Conservation (phyloP, 1,139 yeast genomes). For the Nakaseomyces delphensis region DNA sequence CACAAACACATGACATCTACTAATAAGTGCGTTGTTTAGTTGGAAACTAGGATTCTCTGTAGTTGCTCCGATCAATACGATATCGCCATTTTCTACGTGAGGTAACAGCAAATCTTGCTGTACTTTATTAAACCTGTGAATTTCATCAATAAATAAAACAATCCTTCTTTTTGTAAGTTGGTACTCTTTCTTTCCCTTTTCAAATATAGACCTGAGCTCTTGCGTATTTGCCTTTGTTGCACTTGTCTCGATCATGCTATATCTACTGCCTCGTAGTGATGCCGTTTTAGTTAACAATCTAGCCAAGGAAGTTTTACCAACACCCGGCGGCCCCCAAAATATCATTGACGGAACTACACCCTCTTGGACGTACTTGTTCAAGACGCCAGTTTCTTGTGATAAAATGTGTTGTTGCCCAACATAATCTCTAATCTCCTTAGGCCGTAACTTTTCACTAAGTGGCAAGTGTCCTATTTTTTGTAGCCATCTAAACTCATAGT, state of each 20-base stretch:
- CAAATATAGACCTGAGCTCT: conserved; percentile 65
- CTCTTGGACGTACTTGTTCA: conserved; percentile 54
- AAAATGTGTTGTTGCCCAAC: conserved; percentile 74
- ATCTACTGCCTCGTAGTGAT: conserved; percentile 34
- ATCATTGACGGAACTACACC: conserved; percentile 74
- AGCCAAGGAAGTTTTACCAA: conserved; percentile 81
- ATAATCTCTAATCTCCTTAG: conserved; percentile 62
- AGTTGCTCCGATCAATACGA: conserved; percentile 82
- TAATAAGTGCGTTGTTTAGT: conserved; percentile 74
- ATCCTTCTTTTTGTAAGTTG: conserved; percentile 61
- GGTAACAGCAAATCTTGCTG: conserved; percentile 84
- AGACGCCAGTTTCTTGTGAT: conserved; percentile 63
- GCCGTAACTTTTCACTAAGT: conserved; percentile 78
- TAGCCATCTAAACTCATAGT: conserved; percentile 32
- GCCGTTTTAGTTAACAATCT: conserved; percentile 36
- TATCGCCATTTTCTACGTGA: conserved; percentile 58
- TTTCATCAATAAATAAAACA: conserved; percentile 81
- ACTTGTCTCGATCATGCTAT: conserved; percentile 70
- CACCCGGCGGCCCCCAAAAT: conserved; percentile 95
- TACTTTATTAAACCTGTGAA: conserved; percentile 80
- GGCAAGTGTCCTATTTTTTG: conserved; percentile 52
- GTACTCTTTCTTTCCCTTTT: conserved; percentile 61
- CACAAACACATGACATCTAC: conserved; percentile 81
- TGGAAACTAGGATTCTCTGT: conserved; percentile 96
- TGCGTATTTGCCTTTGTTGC: conserved; percentile 73